Conservation (phyloP, 2,329 filamentous ascomycete genomes). For the Pyrenochaeta sp. region DNA sequence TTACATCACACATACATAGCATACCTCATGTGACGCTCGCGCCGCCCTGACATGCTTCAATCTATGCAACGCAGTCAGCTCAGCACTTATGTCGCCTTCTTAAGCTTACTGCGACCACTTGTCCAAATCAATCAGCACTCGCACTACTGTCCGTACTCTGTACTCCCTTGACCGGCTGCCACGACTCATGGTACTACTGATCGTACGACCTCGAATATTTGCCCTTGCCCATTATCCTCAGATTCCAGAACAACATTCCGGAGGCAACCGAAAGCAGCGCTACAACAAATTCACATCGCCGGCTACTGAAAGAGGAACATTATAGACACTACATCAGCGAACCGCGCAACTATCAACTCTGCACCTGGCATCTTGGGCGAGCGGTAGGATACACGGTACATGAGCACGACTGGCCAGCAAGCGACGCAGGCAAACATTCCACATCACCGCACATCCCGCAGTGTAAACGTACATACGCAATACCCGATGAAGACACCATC, state of each 20-base stretch:
- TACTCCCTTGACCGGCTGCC: constrained; percentile 11
- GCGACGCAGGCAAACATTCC: background rate
- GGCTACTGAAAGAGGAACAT: constrained; percentile 8
- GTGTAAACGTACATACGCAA: background rate
- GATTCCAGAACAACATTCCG: background rate
- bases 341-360: background rate
- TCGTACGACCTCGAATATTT: background rate
- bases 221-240: background rate
- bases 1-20: constrained; percentile 4
- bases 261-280: background rate
- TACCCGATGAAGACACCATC: constrained; percentile 14
- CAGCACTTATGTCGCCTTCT: constrained; percentile 15
- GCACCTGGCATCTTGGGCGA: background rate
- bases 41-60: background rate
- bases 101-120: constrained; percentile 34
- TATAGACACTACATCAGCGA: constrained; percentile 5
- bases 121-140: constrained; percentile 13
- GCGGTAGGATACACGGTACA: constrained; percentile 30
- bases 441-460: background rate
- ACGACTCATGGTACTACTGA: constrained; percentile 11
- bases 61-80: constrained; percentile 13
- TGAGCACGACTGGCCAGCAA: background rate
- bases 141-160: constrained; percentile 17
- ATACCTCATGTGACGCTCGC: constrained; percentile 1
- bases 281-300: constrained; percentile 10